Percentiles rank a stretch among this genome's conserved stretches.
Evolutionary conservation across 2,329 filamentous ascomycete genomes (phyloP).

Genomic region (Pseudocercospora vitis): DNA sequence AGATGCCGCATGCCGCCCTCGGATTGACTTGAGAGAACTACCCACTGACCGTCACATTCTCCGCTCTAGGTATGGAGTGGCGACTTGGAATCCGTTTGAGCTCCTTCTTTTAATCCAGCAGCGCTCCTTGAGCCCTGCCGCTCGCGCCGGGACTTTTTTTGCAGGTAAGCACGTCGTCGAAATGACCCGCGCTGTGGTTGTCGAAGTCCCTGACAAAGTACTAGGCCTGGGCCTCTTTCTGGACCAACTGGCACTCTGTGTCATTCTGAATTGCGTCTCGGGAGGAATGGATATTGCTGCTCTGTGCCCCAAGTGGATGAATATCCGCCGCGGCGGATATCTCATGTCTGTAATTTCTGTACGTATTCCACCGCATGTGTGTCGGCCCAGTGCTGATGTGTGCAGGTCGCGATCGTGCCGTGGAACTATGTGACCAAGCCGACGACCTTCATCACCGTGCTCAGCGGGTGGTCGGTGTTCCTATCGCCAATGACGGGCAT

Average conservation of each 20-base stretch:
- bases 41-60: no score
- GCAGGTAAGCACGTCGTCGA: conserved; percentile 25
- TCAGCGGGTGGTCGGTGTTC: conserved; percentile 46
- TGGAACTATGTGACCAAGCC: conserved; percentile 42
- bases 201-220: background rate
- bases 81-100: conserved; percentile 33
- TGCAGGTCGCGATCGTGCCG: conserved; percentile 2
- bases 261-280: conserved; percentile 43
- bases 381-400: background rate
- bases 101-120: conserved; percentile 28
- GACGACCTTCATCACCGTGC: conserved; percentile 44
- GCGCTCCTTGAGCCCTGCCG: conserved; percentile 24
- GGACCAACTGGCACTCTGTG: conserved; percentile 32
- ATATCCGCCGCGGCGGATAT: conserved; percentile 45
- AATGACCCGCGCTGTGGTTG: no score
- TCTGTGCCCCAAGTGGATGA: conserved; percentile 45
- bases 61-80: no score
- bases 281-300: conserved; percentile 46
- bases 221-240: conserved; percentile 29
- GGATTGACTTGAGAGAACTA: no score
- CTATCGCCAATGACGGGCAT: conserved; percentile 43
- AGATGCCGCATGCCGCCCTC: no score
- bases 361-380: background rate
- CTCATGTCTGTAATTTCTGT: conserved; percentile 41
- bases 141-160: conserved; percentile 35